Evolutionary conservation across 169 alveolate species (phyloP), one percentile per base, ranked within the genome.

Genomic region (Plasmodium gallinaceum): DNA sequence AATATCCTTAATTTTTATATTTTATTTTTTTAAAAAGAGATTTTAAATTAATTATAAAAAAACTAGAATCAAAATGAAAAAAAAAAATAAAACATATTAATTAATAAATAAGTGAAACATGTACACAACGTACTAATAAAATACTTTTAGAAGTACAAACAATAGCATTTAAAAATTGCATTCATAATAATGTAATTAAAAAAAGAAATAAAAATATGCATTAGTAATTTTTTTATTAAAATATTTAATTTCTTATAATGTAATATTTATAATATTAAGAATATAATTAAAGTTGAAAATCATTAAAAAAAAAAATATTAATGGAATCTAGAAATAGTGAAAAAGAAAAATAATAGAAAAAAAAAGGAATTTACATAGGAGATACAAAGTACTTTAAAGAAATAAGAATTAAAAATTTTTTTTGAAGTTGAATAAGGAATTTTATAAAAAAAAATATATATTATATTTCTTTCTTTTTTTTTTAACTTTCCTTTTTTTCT

Each of bases 111-210:
- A 2, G 18, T 9, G 18, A 61, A 61, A 61, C 20, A 24, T 37
- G 70, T 61, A 61, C 70, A 61, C n/a, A 61, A 61, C 70, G 24
- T 24, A 26, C 16, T 8, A 18, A 22, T 61, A 24, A 61, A 22
- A 61, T 37, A 7, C 18, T 32, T 61, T 18, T 61, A 61, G 70
- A 24, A 18, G 70, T 61, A 24, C 70, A 61, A 10, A 14, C 58
- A 48, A 5, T 48, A 48, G 58, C 58, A 32, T 48, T 48, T 60
- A 60, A 60, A 60, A 60, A 60, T 20, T 9, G n/a, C n/a, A 60
- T 10, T 10, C 16, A 64, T 64, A 64, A 16, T 26, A 14, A 64
- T 64, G 14, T 14, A 14, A 8, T 1, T 10, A 37, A n/a, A 10
- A 37, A 32, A 32, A 32, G 39, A 32, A 32, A 32, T 32, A 32